Percentiles rank a stretch among this genome's conserved stretches.
phyloP scores from a whole-genome alignment of 768 basidiomycete species.

The Hygrocybe punicea region DNA sequence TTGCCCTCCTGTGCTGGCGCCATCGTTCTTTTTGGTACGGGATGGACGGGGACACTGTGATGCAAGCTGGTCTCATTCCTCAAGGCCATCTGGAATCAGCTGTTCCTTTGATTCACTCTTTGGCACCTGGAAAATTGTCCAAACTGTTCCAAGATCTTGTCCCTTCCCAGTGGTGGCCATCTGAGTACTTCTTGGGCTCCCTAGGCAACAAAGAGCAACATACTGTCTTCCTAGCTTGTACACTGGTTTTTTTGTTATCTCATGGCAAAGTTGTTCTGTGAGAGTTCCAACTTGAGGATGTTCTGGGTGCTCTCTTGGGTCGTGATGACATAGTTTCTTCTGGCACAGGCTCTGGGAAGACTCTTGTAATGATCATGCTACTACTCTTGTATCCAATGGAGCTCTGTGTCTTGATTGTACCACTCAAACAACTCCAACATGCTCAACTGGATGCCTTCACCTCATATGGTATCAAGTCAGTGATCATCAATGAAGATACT shows the following conservation, averaged over 20 bases:
- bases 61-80: no score
- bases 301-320: neutral
- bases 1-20: no score
- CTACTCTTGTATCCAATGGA: slow-evolving; percentile 17
- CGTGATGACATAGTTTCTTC: neutral
- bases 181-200: neutral
- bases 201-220: neutral
- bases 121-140: neutral
- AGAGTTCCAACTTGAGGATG: neutral
- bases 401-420: slow-evolving; percentile 10
- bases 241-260: neutral
- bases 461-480: slow-evolving; percentile 20
- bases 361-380: slow-evolving; percentile 20
- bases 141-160: neutral
- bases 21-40: no score
- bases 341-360: no score
- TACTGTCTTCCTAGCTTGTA: neutral
- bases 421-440: slow-evolving; percentile 12
- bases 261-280: neutral
- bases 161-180: neutral
- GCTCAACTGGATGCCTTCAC: slow-evolving; percentile 11
- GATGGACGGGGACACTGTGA: no score
- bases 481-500: slow-evolving; percentile 19
- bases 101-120: neutral
- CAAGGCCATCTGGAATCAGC: no score